Conservation (phyloP, 139 green algal species). For the Limnomonas spitsbergensis region DNA sequence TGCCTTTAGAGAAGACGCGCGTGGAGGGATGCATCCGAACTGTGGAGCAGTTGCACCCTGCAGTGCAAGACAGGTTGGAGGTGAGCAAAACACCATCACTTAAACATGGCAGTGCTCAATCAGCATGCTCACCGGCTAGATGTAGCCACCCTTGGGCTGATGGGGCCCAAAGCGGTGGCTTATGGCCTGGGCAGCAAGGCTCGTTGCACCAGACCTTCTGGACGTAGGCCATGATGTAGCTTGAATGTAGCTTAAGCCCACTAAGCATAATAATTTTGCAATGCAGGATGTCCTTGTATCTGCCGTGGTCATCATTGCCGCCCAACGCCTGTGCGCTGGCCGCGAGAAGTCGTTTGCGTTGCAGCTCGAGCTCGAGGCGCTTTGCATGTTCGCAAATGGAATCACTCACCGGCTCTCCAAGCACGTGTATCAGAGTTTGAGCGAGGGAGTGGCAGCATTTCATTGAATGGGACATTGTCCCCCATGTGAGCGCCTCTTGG, state of each 20-base stretch:
- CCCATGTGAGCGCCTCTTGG: no score
- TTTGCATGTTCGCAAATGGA: conserved; percentile 20
- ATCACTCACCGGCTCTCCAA: conserved; percentile 7
- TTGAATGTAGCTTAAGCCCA: background rate
- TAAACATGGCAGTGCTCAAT: background rate
- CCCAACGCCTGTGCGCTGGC: conserved; percentile 10
- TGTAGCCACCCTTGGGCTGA: background rate
- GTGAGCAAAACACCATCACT: conserved; percentile 1
- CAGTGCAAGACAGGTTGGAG: conserved; percentile 38
- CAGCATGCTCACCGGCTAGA: background rate
- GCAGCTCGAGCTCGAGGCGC: conserved; percentile 24
- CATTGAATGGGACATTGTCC: no score
- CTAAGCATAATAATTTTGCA: no score
- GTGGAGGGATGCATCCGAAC: conserved; percentile 33
- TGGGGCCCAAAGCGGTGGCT: background rate
- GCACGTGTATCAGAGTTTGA: conserved; percentile 40
- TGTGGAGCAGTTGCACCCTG: conserved; percentile 31
- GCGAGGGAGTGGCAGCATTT: conserved; percentile 29
- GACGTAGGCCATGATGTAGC: background rate
- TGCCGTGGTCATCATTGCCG: conserved; percentile 28
- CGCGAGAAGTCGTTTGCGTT: conserved; percentile 29
- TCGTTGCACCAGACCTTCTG: background rate
- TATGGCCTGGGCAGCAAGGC: background rate
- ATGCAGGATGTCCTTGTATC: conserved; percentile 30
- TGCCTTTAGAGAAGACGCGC: conserved; percentile 35